phyloP scores from a whole-genome alignment of 2,329 filamentous ascomycete genomes.

The Claviceps arundinis region DNA sequence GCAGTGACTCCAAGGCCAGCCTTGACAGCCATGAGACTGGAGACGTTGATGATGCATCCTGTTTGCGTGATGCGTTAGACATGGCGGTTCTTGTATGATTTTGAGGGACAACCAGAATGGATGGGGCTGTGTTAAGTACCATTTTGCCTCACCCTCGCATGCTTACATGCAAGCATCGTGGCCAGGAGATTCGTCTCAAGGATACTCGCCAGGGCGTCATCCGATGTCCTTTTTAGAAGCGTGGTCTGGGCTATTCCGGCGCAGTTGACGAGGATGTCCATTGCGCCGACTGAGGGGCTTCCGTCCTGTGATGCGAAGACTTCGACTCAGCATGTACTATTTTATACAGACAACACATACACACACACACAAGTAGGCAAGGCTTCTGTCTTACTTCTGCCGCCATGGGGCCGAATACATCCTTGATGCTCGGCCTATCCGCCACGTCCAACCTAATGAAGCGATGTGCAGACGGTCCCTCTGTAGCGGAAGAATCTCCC shows the following conservation, averaged over 20 bases:
- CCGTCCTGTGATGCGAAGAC: not conserved
- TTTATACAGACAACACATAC: not conserved
- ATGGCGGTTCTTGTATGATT: too few relatives aligned
- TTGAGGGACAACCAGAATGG: too few relatives aligned
- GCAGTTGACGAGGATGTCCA: conserved; percentile 62
- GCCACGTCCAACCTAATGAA: conserved; percentile 23
- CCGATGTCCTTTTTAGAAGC: conserved; percentile 43
- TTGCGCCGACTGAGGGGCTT: conserved; percentile 15
- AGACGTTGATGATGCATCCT: conserved; percentile 70
- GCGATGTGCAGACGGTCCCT: conserved; percentile 15
- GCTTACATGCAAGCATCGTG: conserved; percentile 49
- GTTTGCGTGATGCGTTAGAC: not conserved
- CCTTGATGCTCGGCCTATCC: conserved; percentile 16
- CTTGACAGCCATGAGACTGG: conserved; percentile 58
- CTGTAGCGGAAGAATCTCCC: conserved; percentile 2
- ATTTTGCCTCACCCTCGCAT: conserved; percentile 20
- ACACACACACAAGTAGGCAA: not conserved
- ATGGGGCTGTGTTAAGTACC: conserved; percentile 12
- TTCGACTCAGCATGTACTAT: too few relatives aligned
- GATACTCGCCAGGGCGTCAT: conserved; percentile 39
- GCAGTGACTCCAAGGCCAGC: conserved; percentile 57
- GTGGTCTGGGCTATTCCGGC: conserved; percentile 59
- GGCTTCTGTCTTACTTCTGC: not conserved
- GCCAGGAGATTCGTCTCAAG: conserved; percentile 58
- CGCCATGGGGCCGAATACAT: conserved; percentile 12